Conservation (phyloP, 2,329 filamentous ascomycete genomes). For the Nakataea oryzae region DNA sequence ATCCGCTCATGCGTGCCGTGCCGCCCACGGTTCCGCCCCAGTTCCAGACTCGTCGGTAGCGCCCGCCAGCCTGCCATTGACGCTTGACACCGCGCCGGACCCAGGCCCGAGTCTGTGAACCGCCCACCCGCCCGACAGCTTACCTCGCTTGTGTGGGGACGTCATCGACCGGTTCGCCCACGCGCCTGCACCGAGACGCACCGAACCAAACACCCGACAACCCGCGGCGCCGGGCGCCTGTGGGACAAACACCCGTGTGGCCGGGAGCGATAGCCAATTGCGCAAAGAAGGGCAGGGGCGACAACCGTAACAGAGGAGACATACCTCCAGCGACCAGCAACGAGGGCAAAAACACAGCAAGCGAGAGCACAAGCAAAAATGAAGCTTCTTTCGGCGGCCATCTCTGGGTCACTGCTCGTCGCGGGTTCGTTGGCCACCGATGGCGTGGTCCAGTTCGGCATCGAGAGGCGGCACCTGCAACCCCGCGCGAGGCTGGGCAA, state of each 20-base stretch:
- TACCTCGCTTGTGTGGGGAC: background rate
- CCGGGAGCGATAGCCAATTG: background rate
- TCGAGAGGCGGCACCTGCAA: conserved; percentile 24
- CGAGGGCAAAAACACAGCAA: background rate
- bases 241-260: background rate
- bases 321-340: background rate
- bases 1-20: background rate
- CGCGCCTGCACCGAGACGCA: background rate
- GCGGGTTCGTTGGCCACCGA: conserved; percentile 10
- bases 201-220: background rate
- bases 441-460: conserved; percentile 36
- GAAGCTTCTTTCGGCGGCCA: background rate
- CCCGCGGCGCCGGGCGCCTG: background rate
- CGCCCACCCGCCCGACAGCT: background rate
- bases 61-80: background rate
- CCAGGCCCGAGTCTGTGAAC: background rate
- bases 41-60: background rate
- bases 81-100: background rate
- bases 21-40: too few relatives aligned
- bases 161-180: background rate
- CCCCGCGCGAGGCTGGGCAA: conserved; percentile 14
- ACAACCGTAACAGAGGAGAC: background rate
- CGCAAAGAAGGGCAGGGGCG: background rate
- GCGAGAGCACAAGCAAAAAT: background rate
- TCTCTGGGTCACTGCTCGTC: conserved; percentile 10